Conservation (phyloP, 1,284 basidiomycete species). For the Puccinia polysora region DNA sequence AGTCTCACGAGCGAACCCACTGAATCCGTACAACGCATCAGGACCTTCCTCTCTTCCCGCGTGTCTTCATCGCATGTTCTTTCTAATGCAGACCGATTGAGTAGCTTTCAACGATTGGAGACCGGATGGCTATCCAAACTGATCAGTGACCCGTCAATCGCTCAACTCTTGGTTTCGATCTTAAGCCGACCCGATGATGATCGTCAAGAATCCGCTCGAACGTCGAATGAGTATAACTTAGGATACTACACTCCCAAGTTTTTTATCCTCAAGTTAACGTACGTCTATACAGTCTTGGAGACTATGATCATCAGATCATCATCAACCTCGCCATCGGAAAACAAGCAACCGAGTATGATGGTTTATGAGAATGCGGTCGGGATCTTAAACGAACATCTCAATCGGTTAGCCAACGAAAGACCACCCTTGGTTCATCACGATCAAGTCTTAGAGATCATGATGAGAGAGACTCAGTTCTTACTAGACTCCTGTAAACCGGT, state of each 20-base stretch:
- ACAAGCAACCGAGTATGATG: not conserved
- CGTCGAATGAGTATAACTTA: too few relatives aligned
- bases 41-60: not conserved
- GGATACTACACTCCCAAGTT: slow-evolving; percentile 9
- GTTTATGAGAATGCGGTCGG: not conserved
- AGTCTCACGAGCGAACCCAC: not conserved
- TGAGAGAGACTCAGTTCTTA: slow-evolving; percentile 23
- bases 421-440: too few relatives aligned
- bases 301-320: not conserved
- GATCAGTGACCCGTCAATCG: slow-evolving; percentile 17
- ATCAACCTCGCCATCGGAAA: not conserved
- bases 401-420: not conserved
- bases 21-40: slow-evolving; percentile 9
- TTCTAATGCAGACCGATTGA: not conserved
- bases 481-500: slow-evolving; percentile 22
- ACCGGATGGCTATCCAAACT: slow-evolving; percentile 22
- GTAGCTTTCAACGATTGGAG: slow-evolving; percentile 25
- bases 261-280: slow-evolving; percentile 21
- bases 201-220: not conserved
- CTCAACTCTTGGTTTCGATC: slow-evolving; percentile 4
- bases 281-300: slow-evolving; percentile 4
- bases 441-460: slow-evolving; percentile 30
- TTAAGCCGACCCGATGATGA: not conserved
- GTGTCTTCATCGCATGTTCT: not conserved
- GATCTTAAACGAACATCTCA: slow-evolving; percentile 6